Evolutionary conservation across 805 yeast species (phyloP).

Genomic region (Cyberlindnera mrakii): DNA sequence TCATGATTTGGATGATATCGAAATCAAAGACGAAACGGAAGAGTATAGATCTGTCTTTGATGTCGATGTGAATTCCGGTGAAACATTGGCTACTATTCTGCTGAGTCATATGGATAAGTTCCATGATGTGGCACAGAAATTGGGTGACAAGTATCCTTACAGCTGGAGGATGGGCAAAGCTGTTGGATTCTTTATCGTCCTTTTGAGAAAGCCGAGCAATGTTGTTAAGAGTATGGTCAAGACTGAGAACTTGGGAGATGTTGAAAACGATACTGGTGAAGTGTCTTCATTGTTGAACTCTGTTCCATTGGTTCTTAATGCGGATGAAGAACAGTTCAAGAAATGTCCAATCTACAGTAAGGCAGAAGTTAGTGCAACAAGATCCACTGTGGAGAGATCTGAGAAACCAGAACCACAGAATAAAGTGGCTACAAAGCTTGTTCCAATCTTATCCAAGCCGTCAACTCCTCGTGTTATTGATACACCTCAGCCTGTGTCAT

Average conservation of each 20-base stretch:
- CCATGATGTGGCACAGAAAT: conserved; percentile 33
- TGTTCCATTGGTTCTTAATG: conserved; percentile 18
- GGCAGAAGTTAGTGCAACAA: conserved; percentile 9
- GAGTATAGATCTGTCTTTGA: conserved; percentile 25
- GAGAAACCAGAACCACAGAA: background rate
- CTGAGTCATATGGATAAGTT: conserved; percentile 37
- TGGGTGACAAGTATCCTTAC: conserved; percentile 55
- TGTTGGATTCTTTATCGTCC: conserved; percentile 35
- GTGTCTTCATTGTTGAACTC: conserved; percentile 18
- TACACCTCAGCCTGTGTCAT: background rate
- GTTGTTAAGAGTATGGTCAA: conserved; percentile 19
- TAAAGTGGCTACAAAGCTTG: no score
- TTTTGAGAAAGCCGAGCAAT: conserved; percentile 28
- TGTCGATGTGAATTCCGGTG: conserved; percentile 32
- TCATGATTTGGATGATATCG: conserved; percentile 17
- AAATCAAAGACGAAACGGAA: conserved; percentile 15
- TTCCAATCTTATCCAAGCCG: no score
- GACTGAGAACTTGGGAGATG: conserved; percentile 16
- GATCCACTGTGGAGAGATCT: conserved; percentile 2
- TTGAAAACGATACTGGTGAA: conserved; percentile 18
- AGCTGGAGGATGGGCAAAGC: conserved; percentile 67
- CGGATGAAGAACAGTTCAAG: conserved; percentile 16
- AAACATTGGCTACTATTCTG: conserved; percentile 30
- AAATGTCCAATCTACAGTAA: conserved; percentile 10
- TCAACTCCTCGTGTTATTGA: background rate